Evolutionary conservation across 2,329 filamentous ascomycete species (phyloP).

Genomic region (Fusarium praegraminearum): DNA sequence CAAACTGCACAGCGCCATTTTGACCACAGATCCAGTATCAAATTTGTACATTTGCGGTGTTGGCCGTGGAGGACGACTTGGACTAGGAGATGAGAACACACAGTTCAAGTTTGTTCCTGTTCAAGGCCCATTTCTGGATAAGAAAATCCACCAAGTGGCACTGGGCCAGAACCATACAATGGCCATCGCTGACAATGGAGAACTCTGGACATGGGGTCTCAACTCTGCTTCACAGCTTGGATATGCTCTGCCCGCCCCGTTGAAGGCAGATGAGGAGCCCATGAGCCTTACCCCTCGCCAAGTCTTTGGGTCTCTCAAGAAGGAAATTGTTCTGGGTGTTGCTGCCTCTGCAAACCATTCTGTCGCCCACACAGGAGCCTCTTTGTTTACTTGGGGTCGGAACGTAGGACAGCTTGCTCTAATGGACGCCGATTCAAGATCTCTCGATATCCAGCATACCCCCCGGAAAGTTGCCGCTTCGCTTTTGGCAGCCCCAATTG

Average conservation of each 20-base stretch:
- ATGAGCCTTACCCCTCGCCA: slow-evolving; percentile 86
- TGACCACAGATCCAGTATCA: slow-evolving; percentile 87
- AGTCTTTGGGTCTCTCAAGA: slow-evolving; percentile 91
- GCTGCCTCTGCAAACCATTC: slow-evolving; percentile 94
- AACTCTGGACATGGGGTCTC: slow-evolving; percentile 94
- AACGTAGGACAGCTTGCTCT: slow-evolving; percentile 94
- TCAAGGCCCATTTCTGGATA: slow-evolving; percentile 79
- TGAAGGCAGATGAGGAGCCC: slow-evolving; percentile 81
- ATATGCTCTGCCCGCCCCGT: slow-evolving; percentile 77
- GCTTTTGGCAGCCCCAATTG: slow-evolving; percentile 74
- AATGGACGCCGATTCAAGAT: slow-evolving; percentile 94
- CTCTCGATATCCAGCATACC: slow-evolving; percentile 82
- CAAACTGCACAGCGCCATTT: slow-evolving; percentile 89
- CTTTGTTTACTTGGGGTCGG: slow-evolving; percentile 93
- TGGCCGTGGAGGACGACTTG: slow-evolving; percentile 88
- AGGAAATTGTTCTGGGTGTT: slow-evolving; percentile 82
- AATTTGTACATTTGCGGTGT: slow-evolving; percentile 96
- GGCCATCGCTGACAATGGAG: slow-evolving; percentile 86
- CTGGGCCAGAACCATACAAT: slow-evolving; percentile 93
- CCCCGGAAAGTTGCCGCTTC: slow-evolving; percentile 92
- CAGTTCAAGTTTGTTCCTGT: slow-evolving; percentile 88
- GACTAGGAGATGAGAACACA: slow-evolving; percentile 89
- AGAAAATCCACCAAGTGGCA: slow-evolving; percentile 80
- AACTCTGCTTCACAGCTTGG: slow-evolving; percentile 89
- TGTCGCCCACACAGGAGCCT: slow-evolving; percentile 83